phyloP scores from a whole-genome alignment of 2,329 filamentous ascomycete species.

The Arthrobotrys iridis region DNA sequence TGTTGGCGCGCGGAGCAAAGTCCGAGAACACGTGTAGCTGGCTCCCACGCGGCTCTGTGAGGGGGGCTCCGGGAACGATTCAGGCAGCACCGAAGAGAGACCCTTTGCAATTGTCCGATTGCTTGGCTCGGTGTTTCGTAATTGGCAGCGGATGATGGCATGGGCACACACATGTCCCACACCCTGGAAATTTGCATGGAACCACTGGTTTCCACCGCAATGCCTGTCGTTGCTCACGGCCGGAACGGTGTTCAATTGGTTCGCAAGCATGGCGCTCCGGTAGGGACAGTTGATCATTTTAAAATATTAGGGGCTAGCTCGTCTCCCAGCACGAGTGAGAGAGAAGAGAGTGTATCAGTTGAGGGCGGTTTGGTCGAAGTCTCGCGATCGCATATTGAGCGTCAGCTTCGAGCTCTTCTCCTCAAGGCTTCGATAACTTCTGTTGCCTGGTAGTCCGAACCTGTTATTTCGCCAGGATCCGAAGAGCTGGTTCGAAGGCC shows the following conservation, averaged over 20 bases:
- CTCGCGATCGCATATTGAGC: background rate
- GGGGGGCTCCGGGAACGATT: background rate
- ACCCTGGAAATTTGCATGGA: slow-evolving; percentile 39
- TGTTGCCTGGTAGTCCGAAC: background rate
- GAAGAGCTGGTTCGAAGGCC: slow-evolving; percentile 19
- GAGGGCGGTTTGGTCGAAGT: slow-evolving; percentile 23
- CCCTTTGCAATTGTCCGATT: slow-evolving; percentile 38
- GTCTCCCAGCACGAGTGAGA: slow-evolving; percentile 23
- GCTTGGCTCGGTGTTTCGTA: slow-evolving; percentile 45
- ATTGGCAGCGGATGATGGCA: slow-evolving; percentile 35
- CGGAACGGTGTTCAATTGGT: slow-evolving; percentile 33
- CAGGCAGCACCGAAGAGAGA: slow-evolving; percentile 25
- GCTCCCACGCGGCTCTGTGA: slow-evolving; percentile 15
- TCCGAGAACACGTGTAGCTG: slow-evolving; percentile 5
- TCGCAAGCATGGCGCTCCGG: slow-evolving; percentile 13
- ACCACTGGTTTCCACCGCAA: slow-evolving; percentile 31
- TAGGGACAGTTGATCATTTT: slow-evolving; percentile 34
- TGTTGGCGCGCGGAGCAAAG: slow-evolving; percentile 11
- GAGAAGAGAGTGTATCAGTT: slow-evolving; percentile 51
- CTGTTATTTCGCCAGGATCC: slow-evolving; percentile 40
- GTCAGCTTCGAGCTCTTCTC: slow-evolving; percentile 6
- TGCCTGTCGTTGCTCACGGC: slow-evolving; percentile 39
- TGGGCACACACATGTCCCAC: slow-evolving; percentile 14
- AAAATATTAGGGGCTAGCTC: slow-evolving; percentile 45
- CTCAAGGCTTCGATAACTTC: slow-evolving; percentile 2